Conservation (phyloP, 1,139 yeast genomes). For the Diutina mesorugosa region DNA sequence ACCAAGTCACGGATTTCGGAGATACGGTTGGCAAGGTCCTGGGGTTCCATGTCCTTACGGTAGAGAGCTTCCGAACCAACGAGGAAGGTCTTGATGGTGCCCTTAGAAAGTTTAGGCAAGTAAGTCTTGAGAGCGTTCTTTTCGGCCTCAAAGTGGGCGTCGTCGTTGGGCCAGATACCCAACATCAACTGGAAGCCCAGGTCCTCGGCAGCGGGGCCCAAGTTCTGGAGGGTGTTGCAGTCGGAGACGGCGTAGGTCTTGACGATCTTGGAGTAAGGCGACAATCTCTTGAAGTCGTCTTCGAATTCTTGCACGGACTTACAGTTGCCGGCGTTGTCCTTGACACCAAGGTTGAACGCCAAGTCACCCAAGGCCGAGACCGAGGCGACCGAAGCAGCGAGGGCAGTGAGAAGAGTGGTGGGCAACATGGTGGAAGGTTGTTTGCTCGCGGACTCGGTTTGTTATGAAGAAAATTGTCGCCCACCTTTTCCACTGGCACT, state of each 20-base stretch:
- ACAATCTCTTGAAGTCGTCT: slow-evolving; percentile 45
- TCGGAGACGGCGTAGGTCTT: slow-evolving; percentile 82
- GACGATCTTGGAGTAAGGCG: slow-evolving; percentile 44
- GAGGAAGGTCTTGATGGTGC: slow-evolving; percentile 57
- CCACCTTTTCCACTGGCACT: neutral
- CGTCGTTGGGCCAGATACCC: slow-evolving; percentile 89
- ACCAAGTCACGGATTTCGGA: slow-evolving; percentile 43
- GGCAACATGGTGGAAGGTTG: slow-evolving; percentile 15
- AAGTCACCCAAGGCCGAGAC: slow-evolving; percentile 12
- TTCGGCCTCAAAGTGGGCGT: slow-evolving; percentile 58
- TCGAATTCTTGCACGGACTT: slow-evolving; percentile 57
- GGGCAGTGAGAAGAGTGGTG: slow-evolving; percentile 23
- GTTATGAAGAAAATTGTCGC: neutral
- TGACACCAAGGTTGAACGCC: slow-evolving; percentile 76
- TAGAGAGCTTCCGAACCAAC: slow-evolving; percentile 92
- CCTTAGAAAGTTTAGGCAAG: slow-evolving; percentile 57
- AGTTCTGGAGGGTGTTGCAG: slow-evolving; percentile 69
- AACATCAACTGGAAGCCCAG: slow-evolving; percentile 63
- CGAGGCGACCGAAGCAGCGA: slow-evolving; percentile 24
- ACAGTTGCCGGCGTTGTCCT: slow-evolving; percentile 57
- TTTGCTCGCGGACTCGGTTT: neutral
- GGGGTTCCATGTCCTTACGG: slow-evolving; percentile 69
- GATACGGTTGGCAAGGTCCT: slow-evolving; percentile 53
- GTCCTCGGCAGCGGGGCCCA: slow-evolving; percentile 78
- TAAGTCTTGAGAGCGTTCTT: slow-evolving; percentile 52